Evolutionary conservation across 2,329 filamentous ascomycete species (phyloP).

Genomic region (Chaetomium sp.): DNA sequence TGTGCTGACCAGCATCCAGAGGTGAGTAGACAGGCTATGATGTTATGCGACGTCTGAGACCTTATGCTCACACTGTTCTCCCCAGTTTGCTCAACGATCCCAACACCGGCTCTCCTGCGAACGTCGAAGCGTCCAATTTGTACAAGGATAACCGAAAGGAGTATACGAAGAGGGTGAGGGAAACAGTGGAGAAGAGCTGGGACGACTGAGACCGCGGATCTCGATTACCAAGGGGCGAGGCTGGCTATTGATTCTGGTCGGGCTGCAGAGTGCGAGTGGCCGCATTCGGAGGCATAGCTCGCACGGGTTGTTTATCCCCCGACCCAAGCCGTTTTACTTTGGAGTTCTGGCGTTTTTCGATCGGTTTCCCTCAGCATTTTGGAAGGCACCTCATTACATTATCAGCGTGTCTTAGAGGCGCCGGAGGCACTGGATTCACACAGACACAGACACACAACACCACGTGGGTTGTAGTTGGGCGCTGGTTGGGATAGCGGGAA

Average conservation of each 20-base stretch:
- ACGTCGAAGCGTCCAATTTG: constrained; percentile 94
- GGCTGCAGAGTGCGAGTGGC: no score
- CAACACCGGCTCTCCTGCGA: constrained; percentile 96
- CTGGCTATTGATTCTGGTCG: not conserved
- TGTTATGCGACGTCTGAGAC: not conserved
- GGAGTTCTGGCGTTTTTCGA: constrained; percentile 16
- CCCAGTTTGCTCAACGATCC: constrained; percentile 88
- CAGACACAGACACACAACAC: no score
- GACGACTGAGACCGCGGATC: constrained; percentile 57
- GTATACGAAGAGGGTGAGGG: constrained; percentile 88
- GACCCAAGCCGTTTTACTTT: not conserved
- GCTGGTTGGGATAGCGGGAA: no score
- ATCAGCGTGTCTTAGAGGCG: constrained; percentile 10
- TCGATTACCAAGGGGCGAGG: not conserved
- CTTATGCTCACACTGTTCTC: constrained; percentile 24
- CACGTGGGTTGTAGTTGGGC: no score
- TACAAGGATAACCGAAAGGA: constrained; percentile 98
- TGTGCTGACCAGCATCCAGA: constrained; percentile 95
- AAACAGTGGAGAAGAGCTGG: constrained; percentile 99
- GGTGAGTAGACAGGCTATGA: constrained; percentile 44
- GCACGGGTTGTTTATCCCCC: not conserved
- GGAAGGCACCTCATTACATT: constrained; percentile 4
- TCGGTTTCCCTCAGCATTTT: constrained; percentile 12
- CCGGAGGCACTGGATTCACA: not conserved
- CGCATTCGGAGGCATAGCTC: not conserved